These are phyloP conservation scores for Termitomyces sp. DNA, from an alignment of 1,284 basidiomycete species.

Conservation along the genomic window DNA sequence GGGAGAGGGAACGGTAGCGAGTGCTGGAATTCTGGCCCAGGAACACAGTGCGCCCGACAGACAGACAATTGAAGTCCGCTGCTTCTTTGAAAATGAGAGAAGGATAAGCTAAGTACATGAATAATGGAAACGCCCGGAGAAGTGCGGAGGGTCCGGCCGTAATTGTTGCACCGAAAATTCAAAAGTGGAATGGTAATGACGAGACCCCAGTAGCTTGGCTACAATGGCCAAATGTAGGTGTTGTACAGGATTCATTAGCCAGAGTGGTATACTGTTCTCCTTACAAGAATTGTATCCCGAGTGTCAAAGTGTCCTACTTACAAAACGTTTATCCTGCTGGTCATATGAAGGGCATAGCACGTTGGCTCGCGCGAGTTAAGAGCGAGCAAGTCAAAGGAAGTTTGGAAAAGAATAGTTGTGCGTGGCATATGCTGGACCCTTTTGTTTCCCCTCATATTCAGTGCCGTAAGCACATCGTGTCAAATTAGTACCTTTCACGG, in stretches of 20 bases:
- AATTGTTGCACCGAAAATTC: conserved; percentile 4
- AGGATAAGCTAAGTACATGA: neutral
- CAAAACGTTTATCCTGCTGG: neutral
- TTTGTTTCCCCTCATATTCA: neutral
- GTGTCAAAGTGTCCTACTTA: neutral
- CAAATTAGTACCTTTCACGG: conserved; percentile 4
- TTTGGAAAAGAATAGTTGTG: neutral
- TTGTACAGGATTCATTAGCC: neutral
- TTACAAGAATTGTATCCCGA: neutral
- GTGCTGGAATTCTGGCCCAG: neutral
- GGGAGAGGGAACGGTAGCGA: neutral
- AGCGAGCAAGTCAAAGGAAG: neutral
- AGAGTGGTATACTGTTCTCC: neutral
- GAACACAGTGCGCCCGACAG: neutral
- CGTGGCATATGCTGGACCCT: neutral
- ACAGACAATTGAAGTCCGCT: neutral
- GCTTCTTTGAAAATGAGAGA: conserved; percentile 1
- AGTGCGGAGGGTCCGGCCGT: conserved; percentile 4
- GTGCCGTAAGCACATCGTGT: conserved; percentile 5
- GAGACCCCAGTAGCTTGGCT: neutral
- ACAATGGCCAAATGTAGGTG: neutral
- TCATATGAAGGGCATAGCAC: neutral
- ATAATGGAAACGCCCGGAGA: conserved; percentile 7
- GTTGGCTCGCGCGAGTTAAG: neutral
- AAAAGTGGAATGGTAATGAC: conserved; percentile 2